Conservation (phyloP, 768 basidiomycete species). For the Pilatotrama ljubarskyi region DNA sequence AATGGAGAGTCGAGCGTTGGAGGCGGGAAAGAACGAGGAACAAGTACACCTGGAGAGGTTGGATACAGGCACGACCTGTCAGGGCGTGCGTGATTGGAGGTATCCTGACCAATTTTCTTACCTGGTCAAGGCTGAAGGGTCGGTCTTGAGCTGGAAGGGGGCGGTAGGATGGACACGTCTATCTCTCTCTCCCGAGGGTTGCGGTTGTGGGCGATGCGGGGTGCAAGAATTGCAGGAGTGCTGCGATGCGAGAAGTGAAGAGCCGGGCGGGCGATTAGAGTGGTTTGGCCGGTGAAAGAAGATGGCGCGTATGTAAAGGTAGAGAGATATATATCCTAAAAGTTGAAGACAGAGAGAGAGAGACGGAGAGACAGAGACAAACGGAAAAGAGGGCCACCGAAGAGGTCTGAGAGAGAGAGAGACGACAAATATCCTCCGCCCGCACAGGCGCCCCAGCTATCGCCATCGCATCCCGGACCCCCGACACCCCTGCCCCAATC, state of each 20-base stretch:
- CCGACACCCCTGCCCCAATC: constrained; percentile 22
- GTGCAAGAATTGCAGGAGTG: constrained; percentile 21
- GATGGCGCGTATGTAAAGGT: constrained; percentile 32
- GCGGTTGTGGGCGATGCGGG: constrained; percentile 17
- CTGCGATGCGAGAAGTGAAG: constrained; percentile 23
- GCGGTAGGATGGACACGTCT: constrained; percentile 26
- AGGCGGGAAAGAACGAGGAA: constrained; percentile 27
- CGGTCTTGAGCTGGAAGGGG: not conserved
- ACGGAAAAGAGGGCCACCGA: constrained; percentile 31
- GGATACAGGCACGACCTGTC: constrained; percentile 12
- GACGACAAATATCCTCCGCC: constrained; percentile 28
- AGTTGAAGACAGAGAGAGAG: constrained; percentile 35
- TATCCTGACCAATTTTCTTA: not conserved
- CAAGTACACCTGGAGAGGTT: constrained; percentile 34
- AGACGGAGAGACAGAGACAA: constrained; percentile 33
- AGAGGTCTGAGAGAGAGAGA: constrained; percentile 32
- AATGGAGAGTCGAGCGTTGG: constrained; percentile 16
- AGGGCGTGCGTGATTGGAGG: not conserved
- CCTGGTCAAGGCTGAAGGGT: constrained; percentile 14
- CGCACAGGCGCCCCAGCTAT: constrained; percentile 18
- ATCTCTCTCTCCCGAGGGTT: constrained; percentile 27
- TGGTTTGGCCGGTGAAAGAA: constrained; percentile 24
- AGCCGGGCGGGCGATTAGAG: constrained; percentile 33
- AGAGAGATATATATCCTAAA: constrained; percentile 36
- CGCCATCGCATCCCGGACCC: constrained; percentile 29